phyloP scores from a whole-genome alignment of 1,284 basidiomycete genomes.

The Ganoderma leucocontextum region DNA sequence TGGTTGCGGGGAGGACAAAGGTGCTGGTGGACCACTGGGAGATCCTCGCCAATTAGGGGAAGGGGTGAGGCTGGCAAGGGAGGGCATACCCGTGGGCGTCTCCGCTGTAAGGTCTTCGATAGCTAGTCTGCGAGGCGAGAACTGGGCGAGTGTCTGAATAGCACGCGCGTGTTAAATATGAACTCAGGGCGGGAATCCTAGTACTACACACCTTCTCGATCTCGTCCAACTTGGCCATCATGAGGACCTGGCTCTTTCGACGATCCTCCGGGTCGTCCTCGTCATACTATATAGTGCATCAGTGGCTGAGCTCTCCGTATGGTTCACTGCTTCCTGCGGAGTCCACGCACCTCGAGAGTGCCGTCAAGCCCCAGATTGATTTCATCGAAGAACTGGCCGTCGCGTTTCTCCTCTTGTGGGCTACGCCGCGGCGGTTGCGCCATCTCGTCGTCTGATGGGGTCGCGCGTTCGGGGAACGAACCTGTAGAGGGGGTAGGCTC shows the following conservation, averaged over 20 bases:
- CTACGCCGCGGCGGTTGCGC: conserved; percentile 43
- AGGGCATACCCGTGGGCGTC: conserved; percentile 40
- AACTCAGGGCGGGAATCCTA: background rate
- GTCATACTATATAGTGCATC: conserved; percentile 56
- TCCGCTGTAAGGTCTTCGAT: conserved; percentile 56
- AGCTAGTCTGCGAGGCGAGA: conserved; percentile 70
- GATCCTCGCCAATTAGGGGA: conserved; percentile 32
- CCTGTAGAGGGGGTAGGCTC: conserved; percentile 31
- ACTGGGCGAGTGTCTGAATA: conserved; percentile 66
- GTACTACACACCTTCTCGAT: conserved; percentile 66
- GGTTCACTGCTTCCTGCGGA: background rate
- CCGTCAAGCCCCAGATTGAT: conserved; percentile 69
- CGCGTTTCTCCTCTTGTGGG: conserved; percentile 66
- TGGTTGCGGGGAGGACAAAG: conserved; percentile 30
- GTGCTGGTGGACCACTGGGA: conserved; percentile 14
- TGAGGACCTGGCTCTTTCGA: conserved; percentile 72
- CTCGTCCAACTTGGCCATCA: conserved; percentile 76
- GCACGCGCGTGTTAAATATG: background rate
- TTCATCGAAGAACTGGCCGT: conserved; percentile 75
- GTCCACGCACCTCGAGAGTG: conserved; percentile 39
- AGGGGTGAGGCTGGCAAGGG: conserved; percentile 41
- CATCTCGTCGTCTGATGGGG: conserved; percentile 21
- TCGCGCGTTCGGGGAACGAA: conserved; percentile 17
- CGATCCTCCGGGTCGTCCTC: conserved; percentile 74
- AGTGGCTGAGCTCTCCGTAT: conserved; percentile 10